These are phyloP conservation scores for Nakazawaea sp. DNA, from an alignment of 805 yeast species.

Conservation along the genomic window DNA sequence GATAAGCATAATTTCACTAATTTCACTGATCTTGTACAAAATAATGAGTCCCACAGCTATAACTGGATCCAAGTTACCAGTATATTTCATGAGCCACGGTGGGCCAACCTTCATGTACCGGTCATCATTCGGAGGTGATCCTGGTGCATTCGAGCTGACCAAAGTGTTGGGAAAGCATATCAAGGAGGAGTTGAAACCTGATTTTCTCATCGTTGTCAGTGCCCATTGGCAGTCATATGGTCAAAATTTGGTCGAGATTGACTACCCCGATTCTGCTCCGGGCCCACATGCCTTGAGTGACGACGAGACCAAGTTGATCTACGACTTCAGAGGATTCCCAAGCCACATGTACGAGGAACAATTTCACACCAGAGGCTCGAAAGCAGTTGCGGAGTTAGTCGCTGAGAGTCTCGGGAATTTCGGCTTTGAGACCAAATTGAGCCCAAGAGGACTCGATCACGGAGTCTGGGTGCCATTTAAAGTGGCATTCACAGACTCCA, in stretches of 20 bases:
- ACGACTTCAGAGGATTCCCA: constrained; percentile 76
- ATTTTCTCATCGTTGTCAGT: constrained; percentile 57
- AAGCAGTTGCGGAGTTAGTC: constrained; percentile 36
- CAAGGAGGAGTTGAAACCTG: constrained; percentile 46
- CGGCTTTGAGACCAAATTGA: constrained; percentile 38
- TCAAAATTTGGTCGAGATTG: constrained; percentile 38
- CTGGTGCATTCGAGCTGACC: constrained; percentile 53
- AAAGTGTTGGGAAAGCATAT: constrained; percentile 46
- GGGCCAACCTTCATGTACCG: constrained; percentile 73
- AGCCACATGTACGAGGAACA: constrained; percentile 51
- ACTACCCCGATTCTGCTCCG: constrained; percentile 27
- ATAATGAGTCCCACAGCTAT: no score
- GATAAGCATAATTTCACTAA: no score
- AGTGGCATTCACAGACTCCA: constrained; percentile 50
- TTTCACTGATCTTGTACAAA: no score
- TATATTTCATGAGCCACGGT: constrained; percentile 73
- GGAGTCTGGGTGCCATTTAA: constrained; percentile 80
- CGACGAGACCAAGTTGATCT: constrained; percentile 51
- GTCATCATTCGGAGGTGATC: constrained; percentile 41
- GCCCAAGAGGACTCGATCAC: constrained; percentile 70
- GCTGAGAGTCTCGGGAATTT: constrained; percentile 28
- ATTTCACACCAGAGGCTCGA: constrained; percentile 46
- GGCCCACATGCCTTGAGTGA: constrained; percentile 11
- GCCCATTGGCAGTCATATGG: constrained; percentile 69
- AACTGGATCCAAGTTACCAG: constrained; percentile 41